Conservation (phyloP, 352 stramenopile genomes). For the Plasmopara muralis region DNA sequence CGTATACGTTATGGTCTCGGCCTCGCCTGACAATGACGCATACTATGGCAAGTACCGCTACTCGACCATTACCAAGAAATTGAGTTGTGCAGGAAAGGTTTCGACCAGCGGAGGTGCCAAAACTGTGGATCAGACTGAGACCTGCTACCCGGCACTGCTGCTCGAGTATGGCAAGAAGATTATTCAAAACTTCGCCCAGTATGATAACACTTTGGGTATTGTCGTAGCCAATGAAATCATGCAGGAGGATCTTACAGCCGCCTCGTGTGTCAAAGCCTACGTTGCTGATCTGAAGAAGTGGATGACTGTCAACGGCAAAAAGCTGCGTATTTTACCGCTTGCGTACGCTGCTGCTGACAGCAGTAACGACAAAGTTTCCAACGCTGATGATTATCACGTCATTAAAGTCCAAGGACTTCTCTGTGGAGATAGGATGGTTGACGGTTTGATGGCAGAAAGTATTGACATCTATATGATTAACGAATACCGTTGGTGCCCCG, state of each 20-base stretch:
- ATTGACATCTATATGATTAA: conserved; percentile 88
- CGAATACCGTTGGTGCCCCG: conserved; percentile 81
- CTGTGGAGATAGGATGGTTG: conserved; percentile 76
- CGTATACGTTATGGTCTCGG: conserved; percentile 78
- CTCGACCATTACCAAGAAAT: conserved; percentile 64
- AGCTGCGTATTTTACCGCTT: conserved; percentile 69
- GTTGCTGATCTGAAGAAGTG: conserved; percentile 81
- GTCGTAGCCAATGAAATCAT: conserved; percentile 87
- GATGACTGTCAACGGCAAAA: conserved; percentile 83
- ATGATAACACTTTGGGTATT: conserved; percentile 80
- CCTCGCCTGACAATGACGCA: conserved; percentile 70
- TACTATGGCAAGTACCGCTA: conserved; percentile 86
- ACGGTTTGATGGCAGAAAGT: conserved; percentile 74
- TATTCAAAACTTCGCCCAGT: conserved; percentile 83
- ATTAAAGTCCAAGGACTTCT: conserved; percentile 80
- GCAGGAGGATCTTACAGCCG: conserved; percentile 67
- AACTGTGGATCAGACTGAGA: conserved; percentile 62
- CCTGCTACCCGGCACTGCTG: conserved; percentile 77
- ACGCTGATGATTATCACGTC: conserved; percentile 74
- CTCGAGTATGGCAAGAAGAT: conserved; percentile 87
- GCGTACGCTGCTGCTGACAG: conserved; percentile 78
- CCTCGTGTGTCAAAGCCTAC: conserved; percentile 79
- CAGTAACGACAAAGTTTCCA: conserved; percentile 49
- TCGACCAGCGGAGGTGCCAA: conserved; percentile 33
- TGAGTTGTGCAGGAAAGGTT: conserved; percentile 43